Evolutionary conservation across 1,139 yeast genomes (phyloP), one percentile per base, ranked within the genome.

Genomic region (Hyphopichia khmerensis): DNA sequence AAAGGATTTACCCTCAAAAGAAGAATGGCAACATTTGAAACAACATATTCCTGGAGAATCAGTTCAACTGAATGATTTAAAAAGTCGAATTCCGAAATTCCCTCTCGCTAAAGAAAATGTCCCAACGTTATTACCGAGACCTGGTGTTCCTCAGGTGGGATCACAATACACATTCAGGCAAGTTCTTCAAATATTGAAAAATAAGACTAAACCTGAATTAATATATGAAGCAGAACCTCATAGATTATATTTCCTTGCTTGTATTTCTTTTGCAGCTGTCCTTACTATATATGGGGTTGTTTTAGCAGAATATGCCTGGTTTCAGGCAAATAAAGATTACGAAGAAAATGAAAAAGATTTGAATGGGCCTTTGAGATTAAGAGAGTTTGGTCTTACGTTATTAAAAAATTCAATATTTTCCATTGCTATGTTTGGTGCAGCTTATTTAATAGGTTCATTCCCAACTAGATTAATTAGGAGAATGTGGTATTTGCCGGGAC

Each of bases 181-280:
- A 56, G 82, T 87, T 62, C 69, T 85, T 51, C 76, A 76, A 45
- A 75, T 79, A n/a, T 65, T 88, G 45, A 70, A 77, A 46, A 65
- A 69, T 39, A 80, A 82, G 51, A 66, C 64, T 8, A 73, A 76
- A 40, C 95, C 95, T 1, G 95, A 87, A 58, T 69, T 88, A 45
- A 74, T 88, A 40, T 88, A 88, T 62, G 91, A 86, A 67, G 82
- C 90, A 27, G 96, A 88, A 62, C 87, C 95, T 0, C 96, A 88
- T 57, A 70, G 87, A 44, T 69, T 87, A 24, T 88, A 87, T 59
- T 87, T 87, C 58, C 66, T 86, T 19, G 77, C 82, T 32, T 80
- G 88, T 57, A 79, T 83, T 49, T 82, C 88, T 33, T 73, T 84
- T 55, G 87, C 90, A 0, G 67, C 85, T 32, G 81, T 83, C 16